Base-by-base conservation (phyloP, 2,329 filamentous ascomycete genomes). In the Colletotrichum sp. region DNA sequence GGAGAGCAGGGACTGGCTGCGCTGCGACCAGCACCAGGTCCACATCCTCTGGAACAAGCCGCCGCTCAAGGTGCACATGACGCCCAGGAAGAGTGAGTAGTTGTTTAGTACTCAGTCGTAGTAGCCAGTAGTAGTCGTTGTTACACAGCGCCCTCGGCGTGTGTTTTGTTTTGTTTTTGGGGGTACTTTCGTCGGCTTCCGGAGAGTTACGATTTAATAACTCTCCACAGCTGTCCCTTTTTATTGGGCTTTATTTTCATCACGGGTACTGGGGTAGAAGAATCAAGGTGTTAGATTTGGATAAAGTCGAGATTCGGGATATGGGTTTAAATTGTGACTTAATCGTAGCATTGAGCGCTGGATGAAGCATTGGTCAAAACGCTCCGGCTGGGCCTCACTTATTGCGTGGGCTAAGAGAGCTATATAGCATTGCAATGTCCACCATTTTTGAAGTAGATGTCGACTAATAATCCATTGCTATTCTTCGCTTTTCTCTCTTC, bases 51-150 rank as follows among this genome's bases (percentile, higher is more conserved):
- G 67, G 60, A 30, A 34, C 34, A 76, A 76, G 63, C 61, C 74
- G 67, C 18, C 71, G 3, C 43, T 76, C 13, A 76, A 61, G 65
- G 71, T 76, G 12, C 71, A 77, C 55, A 26, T 77, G 21, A 76
- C 60, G 43, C 74, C 71, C 28, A 55, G 69, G 55, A 67, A 64
- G 61, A 15, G 6, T 3, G 28, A 30, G 2, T 66, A 24, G 24
- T 24, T 24, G 24, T 24, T 24, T 24, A 24, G 24, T 24, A 24
- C 24, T 24, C 24, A 24, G 24, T 24, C 24, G 24, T 24, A 24
- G 24, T 24, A 24, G 24, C 24, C 24, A 24, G 24, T 24, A 24
- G 24, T 24, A 24, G 24, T 24, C 4, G 24, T 24, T 24, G 24
- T 24, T 24, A 24, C 24, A 24, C 24, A 24, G 24, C 24, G 24